Evolutionary conservation across 345 rosid genomes (phyloP), one percentile per base, ranked within the genome.

Genomic region (Pugionium dolabratum): DNA sequence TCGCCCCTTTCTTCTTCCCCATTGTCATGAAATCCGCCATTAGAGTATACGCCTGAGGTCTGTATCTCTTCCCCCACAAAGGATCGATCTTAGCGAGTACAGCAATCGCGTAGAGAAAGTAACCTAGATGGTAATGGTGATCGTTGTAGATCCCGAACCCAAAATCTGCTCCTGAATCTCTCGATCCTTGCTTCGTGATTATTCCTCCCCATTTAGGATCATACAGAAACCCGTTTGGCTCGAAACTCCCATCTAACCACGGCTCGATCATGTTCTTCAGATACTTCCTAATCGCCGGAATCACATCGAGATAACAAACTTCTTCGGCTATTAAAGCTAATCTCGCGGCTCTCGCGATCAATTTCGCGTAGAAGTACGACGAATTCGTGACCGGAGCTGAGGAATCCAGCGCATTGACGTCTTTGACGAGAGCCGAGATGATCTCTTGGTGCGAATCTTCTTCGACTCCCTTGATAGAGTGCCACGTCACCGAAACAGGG

Each of bases 171-270:
- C 88, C 80, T 1, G 85, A 35, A 76, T 88, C 91, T 3, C 7
- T 42, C 1, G 84, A 67, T 2, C 96, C 90, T 77, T 75, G 91
- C 75, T 74, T 81, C 7, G 94, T 86, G 9, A 93, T 69, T n/a
- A 93, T 78, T 4, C 98, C 98, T 64, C 97, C 96, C 97, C 97
- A 90, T 51, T 81, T 87, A 5, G 80, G 66, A 56, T 93, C 98
- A 54, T 87, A 84, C 49, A 90, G 26, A 50, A 93, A 93, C 25
- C 94, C 94, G 71, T 90, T 93, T 9, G 79, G 86, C 45, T 39
- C 63, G 36, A 90, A 93, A 3, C 72, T 85, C 45, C 96, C 97
- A n/a, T 89, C 82, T 67, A 90, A 55, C 98, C 98, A 93, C 6
- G 96, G 96, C 77, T 81, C 87, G 53, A 90, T 86, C 53, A 83